Base-by-base conservation (phyloP, 1,284 basidiomycete genomes). In the Rhodotorula sp. region DNA sequence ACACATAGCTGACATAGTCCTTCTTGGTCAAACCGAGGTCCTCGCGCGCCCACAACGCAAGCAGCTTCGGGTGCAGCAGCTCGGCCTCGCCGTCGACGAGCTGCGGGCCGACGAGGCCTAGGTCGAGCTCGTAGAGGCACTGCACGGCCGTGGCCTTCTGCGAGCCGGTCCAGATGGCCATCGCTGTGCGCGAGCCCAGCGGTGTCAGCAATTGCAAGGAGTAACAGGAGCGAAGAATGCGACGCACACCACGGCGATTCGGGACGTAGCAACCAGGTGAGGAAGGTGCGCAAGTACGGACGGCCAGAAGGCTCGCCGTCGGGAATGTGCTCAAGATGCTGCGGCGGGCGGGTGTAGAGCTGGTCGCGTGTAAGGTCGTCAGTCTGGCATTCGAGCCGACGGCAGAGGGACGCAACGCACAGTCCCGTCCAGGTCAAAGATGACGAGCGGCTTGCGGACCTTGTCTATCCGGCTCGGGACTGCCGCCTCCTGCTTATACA, bases 341-440 rank as follows among this genome's bases (percentile, higher is more conserved):
- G 64, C 25, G 73, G 70, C 34, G 73, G 70, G 16, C 73, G 70
- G 21, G 46, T 49, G 53, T 74, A 74, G 41, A 73, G 66, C 70
- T 68, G 49, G 3, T 10, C 13, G 23, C 19, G 3, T 16, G 21
- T 17, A 7, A n/a, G 7, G 1, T 58, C 23, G 8, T 59, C 42
- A 53, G 21, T 23, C 16, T 12, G 0, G 19, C 7, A 4, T 45
- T 14, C 17, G n/a, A 8, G 23, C 7, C 34, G 41, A 44, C 34
- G 45, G 42, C 4, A 54, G 23, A 27, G 46, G 42, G 49, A 41
- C 19, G 56, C n/a, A 34, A 42, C 66, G 48, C 45, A 73, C 64
- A 8, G 71, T 71, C 7, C 74, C 74, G 50, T 75, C 74, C 10
- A 73, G 61, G 34, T 75, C 74, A 25, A 73, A 73, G 0, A 73